A percentile compares a stretch with the other conserved stretches of the same genome.
phyloP scores from a whole-genome alignment of 805 yeast genomes.

The Metschnikowia cubensis region DNA sequence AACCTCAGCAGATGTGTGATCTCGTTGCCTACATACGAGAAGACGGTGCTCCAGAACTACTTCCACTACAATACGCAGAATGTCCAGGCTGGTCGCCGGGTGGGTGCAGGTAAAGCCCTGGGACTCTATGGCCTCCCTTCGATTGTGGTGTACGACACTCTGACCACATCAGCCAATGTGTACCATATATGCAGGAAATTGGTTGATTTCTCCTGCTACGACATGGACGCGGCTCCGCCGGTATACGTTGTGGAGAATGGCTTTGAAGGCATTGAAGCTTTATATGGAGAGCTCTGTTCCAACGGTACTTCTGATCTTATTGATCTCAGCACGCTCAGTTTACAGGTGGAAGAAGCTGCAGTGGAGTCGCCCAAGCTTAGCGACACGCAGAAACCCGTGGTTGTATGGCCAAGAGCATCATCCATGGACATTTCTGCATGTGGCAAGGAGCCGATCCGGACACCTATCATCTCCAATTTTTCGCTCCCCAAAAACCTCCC shows the following conservation, averaged over 20 bases:
- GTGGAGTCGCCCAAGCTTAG: not conserved
- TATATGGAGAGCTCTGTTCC: slow-evolving; percentile 19
- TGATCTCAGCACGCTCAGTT: slow-evolving; percentile 6
- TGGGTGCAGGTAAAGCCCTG: not conserved
- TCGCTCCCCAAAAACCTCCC: slow-evolving; percentile 42
- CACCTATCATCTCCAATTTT: slow-evolving; percentile 50
- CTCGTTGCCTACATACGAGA: slow-evolving; percentile 55
- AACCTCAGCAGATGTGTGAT: slow-evolving; percentile 58
- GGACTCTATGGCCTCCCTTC: slow-evolving; percentile 34
- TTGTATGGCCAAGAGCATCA: not conserved
- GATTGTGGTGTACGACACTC: slow-evolving; percentile 49
- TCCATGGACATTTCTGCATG: not conserved
- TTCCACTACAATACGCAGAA: slow-evolving; percentile 17
- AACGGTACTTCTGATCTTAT: slow-evolving; percentile 17
- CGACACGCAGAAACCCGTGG: not conserved
- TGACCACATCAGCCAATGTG: slow-evolving; percentile 35
- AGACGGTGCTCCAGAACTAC: slow-evolving; percentile 36
- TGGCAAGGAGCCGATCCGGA: slow-evolving; percentile 5
- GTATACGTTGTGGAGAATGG: slow-evolving; percentile 43
- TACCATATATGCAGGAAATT: slow-evolving; percentile 49
- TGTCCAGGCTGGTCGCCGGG: not conserved
- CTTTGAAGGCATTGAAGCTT: slow-evolving; percentile 32
- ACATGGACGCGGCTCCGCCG: slow-evolving; percentile 25
- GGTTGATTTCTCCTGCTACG: slow-evolving; percentile 26
- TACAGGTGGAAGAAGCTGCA: slow-evolving; percentile 3